A percentile compares a stretch with the other conserved stretches of the same genome.
Evolutionary conservation across 805 yeast species (phyloP).

Genomic region (Clavispora phyllophila): DNA sequence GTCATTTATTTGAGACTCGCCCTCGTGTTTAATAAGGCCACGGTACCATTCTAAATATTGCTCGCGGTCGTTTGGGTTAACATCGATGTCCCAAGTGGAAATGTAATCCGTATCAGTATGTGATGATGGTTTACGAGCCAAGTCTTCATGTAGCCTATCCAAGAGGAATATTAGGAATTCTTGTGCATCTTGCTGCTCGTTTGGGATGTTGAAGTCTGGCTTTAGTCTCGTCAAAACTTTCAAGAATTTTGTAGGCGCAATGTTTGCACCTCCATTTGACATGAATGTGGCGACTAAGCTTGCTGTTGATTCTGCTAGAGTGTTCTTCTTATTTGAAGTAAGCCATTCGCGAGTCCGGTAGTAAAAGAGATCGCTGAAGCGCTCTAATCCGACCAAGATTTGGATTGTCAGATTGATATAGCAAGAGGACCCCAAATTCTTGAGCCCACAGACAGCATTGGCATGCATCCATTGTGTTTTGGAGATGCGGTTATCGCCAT

Average conservation of each 20-base stretch:
- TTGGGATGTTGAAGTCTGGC: constrained; percentile 65
- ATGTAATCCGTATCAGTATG: constrained; percentile 19
- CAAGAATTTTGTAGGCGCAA: constrained; percentile 63
- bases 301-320: constrained; percentile 47
- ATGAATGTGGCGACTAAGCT: constrained; percentile 54
- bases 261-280: constrained; percentile 52
- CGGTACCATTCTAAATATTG: constrained; percentile 64
- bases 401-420: constrained; percentile 73
- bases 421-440: constrained; percentile 70
- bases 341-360: constrained; percentile 5
- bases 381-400: constrained; percentile 52
- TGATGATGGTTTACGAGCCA: constrained; percentile 26
- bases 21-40: constrained; percentile 46
- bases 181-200: constrained; percentile 79
- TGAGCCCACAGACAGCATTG: constrained; percentile 53
- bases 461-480: constrained; percentile 28
- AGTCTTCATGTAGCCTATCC: constrained; percentile 66
- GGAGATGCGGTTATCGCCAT: neutral
- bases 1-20: constrained; percentile 61
- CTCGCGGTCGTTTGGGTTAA: constrained; percentile 29
- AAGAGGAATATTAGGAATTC: constrained; percentile 65
- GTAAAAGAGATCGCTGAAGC: constrained; percentile 45
- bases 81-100: constrained; percentile 28
- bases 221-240: constrained; percentile 46
- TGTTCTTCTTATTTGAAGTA: constrained; percentile 17